A percentile compares a stretch with the other conserved stretches of the same genome.
Conservation (phyloP, 345 rosid genomes). For the Euphorbia peplus region DNA sequence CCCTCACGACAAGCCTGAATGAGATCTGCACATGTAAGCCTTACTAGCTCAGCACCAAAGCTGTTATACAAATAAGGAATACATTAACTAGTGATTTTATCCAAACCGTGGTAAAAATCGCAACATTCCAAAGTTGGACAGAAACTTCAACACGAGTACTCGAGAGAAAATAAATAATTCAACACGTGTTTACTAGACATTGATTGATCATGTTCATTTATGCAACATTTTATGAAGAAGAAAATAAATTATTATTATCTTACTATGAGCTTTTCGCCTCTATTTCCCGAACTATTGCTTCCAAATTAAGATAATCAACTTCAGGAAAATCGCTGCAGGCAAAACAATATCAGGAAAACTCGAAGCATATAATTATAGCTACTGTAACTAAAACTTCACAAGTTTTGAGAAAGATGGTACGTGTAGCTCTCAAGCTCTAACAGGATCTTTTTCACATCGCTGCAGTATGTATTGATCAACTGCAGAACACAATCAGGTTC, state of each 20-base stretch:
- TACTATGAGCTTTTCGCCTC: slow-evolving; percentile 45
- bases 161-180: no score
- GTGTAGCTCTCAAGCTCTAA: slow-evolving; percentile 29
- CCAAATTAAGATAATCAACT: slow-evolving; percentile 37
- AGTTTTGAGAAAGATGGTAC: slow-evolving; percentile 19
- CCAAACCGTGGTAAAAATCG: no score
- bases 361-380: background rate
- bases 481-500: slow-evolving; percentile 35
- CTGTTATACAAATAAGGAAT: slow-evolving; percentile 29
- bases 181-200: no score
- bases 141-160: no score
- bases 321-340: slow-evolving; percentile 37
- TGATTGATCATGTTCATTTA: slow-evolving; percentile 3
- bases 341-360: background rate
- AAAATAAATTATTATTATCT: slow-evolving; percentile 6
- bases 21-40: slow-evolving; percentile 36
- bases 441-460: slow-evolving; percentile 34
- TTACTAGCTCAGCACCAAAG: slow-evolving; percentile 47
- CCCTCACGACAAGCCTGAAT: slow-evolving; percentile 35
- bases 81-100: no score
- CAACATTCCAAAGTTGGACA: no score
- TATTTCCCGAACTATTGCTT: slow-evolving; percentile 26
- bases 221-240: background rate
- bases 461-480: slow-evolving; percentile 38
- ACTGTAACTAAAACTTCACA: slow-evolving; percentile 2